Base-by-base conservation (phyloP, 1,284 basidiomycete species). In the Rhodofomes roseus region DNA sequence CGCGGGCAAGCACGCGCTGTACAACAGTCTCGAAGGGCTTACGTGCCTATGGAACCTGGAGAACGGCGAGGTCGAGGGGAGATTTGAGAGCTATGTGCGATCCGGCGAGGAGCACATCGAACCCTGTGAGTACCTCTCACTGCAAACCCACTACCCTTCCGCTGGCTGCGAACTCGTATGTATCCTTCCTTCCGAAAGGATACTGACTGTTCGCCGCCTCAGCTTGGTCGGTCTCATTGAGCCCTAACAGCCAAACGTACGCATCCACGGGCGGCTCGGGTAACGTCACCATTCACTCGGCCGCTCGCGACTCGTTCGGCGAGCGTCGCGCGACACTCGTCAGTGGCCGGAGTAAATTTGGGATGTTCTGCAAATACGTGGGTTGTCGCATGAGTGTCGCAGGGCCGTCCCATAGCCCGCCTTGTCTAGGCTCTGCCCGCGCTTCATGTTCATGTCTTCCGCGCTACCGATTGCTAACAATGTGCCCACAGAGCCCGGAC, bases 191-290 rank as follows among this genome's bases (percentile, higher is more conserved):
- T 48, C 12, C 18, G 41, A 40, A 22, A 37, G 37, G 41, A 34
- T 54, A 31, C 50, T 57, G 54, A 53, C 37, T 55, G 14, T 34
- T n/a, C 40, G 44, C 34, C 31, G 44, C 14, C 22, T 63, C 70
- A 86, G 93, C 92, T 8, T 95, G 90, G 89, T 85, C 85, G 0
- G 84, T 92, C 5, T 93, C 92, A 2, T 73, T 96, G 18, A 85
- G 91, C 67, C 93, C 93, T 0, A 77, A 78, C 50, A 82, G 82
- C 16, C 79, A 79, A 50, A 88, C 85, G 1, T 95, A 92, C 69
- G 93, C 91, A 0, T 88, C 90, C 27, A 87, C 90, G 0, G 91
- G 90, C 29, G 83, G 85, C 29, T 84, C 89, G 0, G 91, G 92
- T 0, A 89, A 87, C 62, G 76, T 94, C 55, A 79, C 76, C 18